Conservation (phyloP, 2,329 filamentous ascomycete species). For the Paecilomyces dactylethromorphus region DNA sequence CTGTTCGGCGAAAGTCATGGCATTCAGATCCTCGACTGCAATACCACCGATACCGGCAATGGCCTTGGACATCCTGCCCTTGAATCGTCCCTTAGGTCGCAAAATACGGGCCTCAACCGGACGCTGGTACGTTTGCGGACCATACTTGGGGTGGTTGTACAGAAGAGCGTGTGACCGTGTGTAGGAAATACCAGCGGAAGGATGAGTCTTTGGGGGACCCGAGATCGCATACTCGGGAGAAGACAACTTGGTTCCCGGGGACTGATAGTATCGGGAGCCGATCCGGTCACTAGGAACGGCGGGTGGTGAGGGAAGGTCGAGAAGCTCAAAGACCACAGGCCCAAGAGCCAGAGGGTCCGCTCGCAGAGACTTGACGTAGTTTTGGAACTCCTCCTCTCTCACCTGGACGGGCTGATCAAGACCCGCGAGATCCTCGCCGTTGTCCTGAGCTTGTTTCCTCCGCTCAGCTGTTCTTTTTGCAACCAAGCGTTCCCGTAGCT, state of each 20-base stretch:
- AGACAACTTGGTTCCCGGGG: slow-evolving; percentile 26
- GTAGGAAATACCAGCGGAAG: slow-evolving; percentile 59
- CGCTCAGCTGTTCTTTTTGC: slow-evolving; percentile 27
- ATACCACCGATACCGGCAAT: slow-evolving; percentile 36
- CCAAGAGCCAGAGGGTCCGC: slow-evolving; percentile 42
- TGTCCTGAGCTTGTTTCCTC: slow-evolving; percentile 33
- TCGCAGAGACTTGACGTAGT: slow-evolving; percentile 40
- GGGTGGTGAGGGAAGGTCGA: slow-evolving; percentile 48
- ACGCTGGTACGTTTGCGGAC: slow-evolving; percentile 47
- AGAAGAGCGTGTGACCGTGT: slow-evolving; percentile 49
- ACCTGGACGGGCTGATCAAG: slow-evolving; percentile 19
- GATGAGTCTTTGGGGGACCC: slow-evolving; percentile 57
- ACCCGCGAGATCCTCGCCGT: slow-evolving; percentile 28
- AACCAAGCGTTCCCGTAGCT: slow-evolving; percentile 27
- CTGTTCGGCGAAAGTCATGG: slow-evolving; percentile 25
- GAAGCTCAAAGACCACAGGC: slow-evolving; percentile 47
- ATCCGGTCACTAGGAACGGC: slow-evolving; percentile 30
- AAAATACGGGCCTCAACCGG: slow-evolving; percentile 55
- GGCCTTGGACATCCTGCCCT: slow-evolving; percentile 24
- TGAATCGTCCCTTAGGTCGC: slow-evolving; percentile 35
- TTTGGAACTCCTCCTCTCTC: slow-evolving; percentile 40
- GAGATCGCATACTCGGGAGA: slow-evolving; percentile 37
- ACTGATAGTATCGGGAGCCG: slow-evolving; percentile 27
- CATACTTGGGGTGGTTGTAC: slow-evolving; percentile 55
- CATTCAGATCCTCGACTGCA: slow-evolving; percentile 31